A percentile compares a stretch with the other conserved stretches of the same genome.
phyloP scores from a whole-genome alignment of 805 yeast genomes.

The Metschnikowia bowlesiae region DNA sequence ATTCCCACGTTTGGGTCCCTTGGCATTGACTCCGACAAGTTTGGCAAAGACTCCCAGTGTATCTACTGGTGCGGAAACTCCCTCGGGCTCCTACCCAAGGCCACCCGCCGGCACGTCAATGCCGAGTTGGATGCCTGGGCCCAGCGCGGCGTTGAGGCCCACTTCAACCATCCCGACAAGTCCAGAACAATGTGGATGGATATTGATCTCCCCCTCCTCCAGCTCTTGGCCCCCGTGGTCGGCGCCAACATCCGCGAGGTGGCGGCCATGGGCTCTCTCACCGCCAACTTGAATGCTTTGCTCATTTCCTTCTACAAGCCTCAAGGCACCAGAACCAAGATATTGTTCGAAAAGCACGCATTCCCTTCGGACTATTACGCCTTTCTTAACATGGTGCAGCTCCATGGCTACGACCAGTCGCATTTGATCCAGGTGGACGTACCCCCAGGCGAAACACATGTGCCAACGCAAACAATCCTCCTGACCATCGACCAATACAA shows the following conservation, averaged over 20 bases:
- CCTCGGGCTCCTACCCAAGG: slow-evolving; percentile 82
- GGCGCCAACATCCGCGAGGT: slow-evolving; percentile 78
- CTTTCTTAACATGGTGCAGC: slow-evolving; percentile 62
- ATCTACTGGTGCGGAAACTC: slow-evolving; percentile 88
- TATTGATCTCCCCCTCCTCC: slow-evolving; percentile 72
- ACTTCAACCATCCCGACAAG: slow-evolving; percentile 61
- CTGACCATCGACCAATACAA: slow-evolving; percentile 50
- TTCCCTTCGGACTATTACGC: slow-evolving; percentile 94
- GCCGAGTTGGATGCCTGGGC: slow-evolving; percentile 82
- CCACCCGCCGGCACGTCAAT: slow-evolving; percentile 51
- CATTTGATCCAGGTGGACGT: slow-evolving; percentile 65
- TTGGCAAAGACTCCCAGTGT: slow-evolving; percentile 21
- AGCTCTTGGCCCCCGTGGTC: slow-evolving; percentile 65
- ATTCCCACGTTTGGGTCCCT: slow-evolving; percentile 65
- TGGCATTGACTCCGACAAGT: slow-evolving; percentile 36
- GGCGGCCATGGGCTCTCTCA: slow-evolving; percentile 82
- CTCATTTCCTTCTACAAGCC: slow-evolving; percentile 75
- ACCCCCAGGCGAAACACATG: slow-evolving; percentile 48
- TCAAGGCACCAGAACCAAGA: slow-evolving; percentile 51
- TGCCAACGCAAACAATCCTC: slow-evolving; percentile 63
- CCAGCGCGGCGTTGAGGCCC: slow-evolving; percentile 76
- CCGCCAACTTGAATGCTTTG: slow-evolving; percentile 74
- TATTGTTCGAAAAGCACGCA: slow-evolving; percentile 79
- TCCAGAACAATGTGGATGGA: slow-evolving; percentile 73
- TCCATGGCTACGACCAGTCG: slow-evolving; percentile 49